Conservation (phyloP, 106 monocot genomes). For the Dioscorea alata region DNA sequence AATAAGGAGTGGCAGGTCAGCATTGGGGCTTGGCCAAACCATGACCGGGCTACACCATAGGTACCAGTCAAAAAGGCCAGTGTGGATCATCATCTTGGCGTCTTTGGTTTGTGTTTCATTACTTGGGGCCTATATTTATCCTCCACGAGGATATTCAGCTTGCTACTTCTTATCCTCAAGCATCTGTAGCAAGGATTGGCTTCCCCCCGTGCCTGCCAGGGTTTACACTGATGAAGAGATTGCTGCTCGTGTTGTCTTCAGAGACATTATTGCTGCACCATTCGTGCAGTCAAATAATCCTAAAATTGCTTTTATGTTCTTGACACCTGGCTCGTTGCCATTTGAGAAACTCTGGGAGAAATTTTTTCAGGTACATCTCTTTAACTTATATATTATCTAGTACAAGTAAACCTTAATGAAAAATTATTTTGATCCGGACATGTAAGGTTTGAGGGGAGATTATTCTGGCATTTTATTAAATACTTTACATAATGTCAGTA, state of each 20-base stretch:
- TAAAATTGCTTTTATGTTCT: slow-evolving; percentile 95
- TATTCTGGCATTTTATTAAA: too few relatives aligned
- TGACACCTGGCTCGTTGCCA: slow-evolving; percentile 80
- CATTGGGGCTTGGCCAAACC: slow-evolving; percentile 22
- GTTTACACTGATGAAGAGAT: slow-evolving; percentile 78
- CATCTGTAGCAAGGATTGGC: slow-evolving; percentile 68
- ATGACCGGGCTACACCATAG: slow-evolving; percentile 42
- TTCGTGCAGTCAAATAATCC: slow-evolving; percentile 38
- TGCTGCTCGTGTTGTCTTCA: slow-evolving; percentile 43
- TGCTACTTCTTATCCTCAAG: slow-evolving; percentile 72
- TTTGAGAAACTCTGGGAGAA: slow-evolving; percentile 95
- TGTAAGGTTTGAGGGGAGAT: too few relatives aligned
- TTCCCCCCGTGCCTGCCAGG: slow-evolving; percentile 49
- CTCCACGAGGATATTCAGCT: slow-evolving; percentile 36
- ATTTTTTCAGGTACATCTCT: slow-evolving; percentile 61
- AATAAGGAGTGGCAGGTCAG: slow-evolving; percentile 31
- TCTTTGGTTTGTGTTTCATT: slow-evolving; percentile 53
- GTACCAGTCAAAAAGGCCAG: slow-evolving; percentile 56
- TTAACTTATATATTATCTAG: neutral
- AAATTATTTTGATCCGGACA: too few relatives aligned
- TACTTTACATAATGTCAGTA: too few relatives aligned
- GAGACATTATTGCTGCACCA: slow-evolving; percentile 44
- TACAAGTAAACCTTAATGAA: too few relatives aligned
- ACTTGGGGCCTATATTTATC: slow-evolving; percentile 63
- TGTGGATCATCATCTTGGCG: slow-evolving; percentile 73